A percentile compares a stretch with the other conserved stretches of the same genome.
phyloP scores from a whole-genome alignment of 352 stramenopile species.

The Aphanomyces euteiches region DNA sequence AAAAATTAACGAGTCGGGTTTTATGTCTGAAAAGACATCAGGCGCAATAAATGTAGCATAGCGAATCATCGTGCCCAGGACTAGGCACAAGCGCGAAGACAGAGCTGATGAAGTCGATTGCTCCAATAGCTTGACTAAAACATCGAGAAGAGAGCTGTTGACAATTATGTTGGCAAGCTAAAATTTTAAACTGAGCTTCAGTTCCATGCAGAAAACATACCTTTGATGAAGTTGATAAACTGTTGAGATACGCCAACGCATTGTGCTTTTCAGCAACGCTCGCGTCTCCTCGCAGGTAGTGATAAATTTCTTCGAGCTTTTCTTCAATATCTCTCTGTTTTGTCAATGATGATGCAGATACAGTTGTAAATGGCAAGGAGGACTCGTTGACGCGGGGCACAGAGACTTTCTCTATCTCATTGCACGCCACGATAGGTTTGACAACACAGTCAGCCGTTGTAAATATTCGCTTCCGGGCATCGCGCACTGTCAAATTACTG shows the following conservation, averaged over 20 bases:
- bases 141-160: conserved; percentile 69
- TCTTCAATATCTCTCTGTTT: conserved; percentile 52
- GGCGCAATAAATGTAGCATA: conserved; percentile 65
- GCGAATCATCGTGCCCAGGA: conserved; percentile 63
- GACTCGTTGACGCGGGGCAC: conserved; percentile 35
- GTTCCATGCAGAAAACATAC: neutral
- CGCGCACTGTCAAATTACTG: neutral
- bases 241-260: conserved; percentile 55
- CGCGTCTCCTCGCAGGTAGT: conserved; percentile 50
- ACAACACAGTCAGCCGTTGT: conserved; percentile 50
- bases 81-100: conserved; percentile 43
- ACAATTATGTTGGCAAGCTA: conserved; percentile 74
- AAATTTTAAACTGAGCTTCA: neutral
- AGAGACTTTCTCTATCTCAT: conserved; percentile 45
- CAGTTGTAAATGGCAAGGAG: conserved; percentile 41
- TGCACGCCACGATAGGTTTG: conserved; percentile 57
- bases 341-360: conserved; percentile 41
- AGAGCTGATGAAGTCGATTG: conserved; percentile 34
- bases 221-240: conserved; percentile 44
- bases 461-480: conserved; percentile 44
- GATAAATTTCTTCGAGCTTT: conserved; percentile 73
- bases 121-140: conserved; percentile 54
- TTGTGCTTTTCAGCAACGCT: conserved; percentile 40
- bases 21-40: conserved; percentile 37
- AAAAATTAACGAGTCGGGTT: neutral